A percentile compares a stretch with the other conserved stretches of the same genome.
Conservation (phyloP, 2,329 filamentous ascomycete genomes). For the Exophiala spinifera region DNA sequence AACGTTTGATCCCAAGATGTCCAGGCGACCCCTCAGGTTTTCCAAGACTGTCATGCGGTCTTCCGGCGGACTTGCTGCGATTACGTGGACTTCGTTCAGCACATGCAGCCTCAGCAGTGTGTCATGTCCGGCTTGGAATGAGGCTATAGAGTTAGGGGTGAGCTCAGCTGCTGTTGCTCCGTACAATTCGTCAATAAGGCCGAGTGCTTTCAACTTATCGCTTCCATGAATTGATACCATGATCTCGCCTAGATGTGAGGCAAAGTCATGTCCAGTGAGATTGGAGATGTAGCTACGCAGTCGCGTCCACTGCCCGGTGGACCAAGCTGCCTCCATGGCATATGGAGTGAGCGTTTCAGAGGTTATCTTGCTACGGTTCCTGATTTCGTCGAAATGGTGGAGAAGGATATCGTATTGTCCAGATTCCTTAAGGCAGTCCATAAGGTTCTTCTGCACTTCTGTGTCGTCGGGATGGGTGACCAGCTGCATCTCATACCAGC, state of each 20-base stretch:
- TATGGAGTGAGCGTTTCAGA: conserved; percentile 67
- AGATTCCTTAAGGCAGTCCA: conserved; percentile 90
- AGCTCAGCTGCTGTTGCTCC: conserved; percentile 70
- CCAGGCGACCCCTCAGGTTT: conserved; percentile 72
- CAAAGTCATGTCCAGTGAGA: conserved; percentile 64
- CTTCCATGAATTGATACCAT: conserved; percentile 59
- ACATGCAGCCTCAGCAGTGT: conserved; percentile 83
- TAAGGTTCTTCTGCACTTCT: conserved; percentile 75
- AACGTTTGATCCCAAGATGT: conserved; percentile 82
- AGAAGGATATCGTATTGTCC: conserved; percentile 88
- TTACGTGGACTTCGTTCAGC: conserved; percentile 68
- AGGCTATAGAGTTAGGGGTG: conserved; percentile 72
- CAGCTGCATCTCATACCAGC: conserved; percentile 92
- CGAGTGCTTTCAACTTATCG: conserved; percentile 51
- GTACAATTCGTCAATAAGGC: conserved; percentile 62
- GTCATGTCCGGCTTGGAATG: conserved; percentile 79
- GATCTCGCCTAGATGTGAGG: conserved; percentile 71
- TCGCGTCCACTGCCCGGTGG: conserved; percentile 75
- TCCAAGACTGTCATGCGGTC: conserved; percentile 48
- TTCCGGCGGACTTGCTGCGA: conserved; percentile 56
- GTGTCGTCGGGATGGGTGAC: conserved; percentile 72
- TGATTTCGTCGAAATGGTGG: conserved; percentile 80
- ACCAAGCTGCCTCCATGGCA: conserved; percentile 89
- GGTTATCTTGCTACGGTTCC: conserved; percentile 35
- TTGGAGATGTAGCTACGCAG: conserved; percentile 63